Conservation (phyloP, 805 yeast genomes). For the Candida awuae region DNA sequence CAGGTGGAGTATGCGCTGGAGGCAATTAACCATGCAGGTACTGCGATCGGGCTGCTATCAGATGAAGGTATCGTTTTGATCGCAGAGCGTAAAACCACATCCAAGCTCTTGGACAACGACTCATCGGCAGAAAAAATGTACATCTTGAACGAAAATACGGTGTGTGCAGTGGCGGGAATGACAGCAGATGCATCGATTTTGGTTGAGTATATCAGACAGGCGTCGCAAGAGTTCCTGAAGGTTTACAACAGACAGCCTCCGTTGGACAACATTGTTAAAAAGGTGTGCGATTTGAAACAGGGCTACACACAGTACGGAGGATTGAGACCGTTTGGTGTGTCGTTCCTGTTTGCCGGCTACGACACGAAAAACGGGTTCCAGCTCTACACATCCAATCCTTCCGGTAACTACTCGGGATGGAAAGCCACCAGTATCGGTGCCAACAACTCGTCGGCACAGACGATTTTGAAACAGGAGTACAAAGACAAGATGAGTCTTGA, state of each 20-base stretch:
- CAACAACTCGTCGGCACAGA: constrained; percentile 92
- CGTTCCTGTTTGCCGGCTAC: constrained; percentile 91
- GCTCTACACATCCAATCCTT: constrained; percentile 89
- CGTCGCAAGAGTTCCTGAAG: constrained; percentile 78
- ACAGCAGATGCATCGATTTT: constrained; percentile 93
- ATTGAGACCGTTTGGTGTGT: constrained; percentile 95
- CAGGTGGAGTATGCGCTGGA: constrained; percentile 93
- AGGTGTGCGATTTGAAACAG: constrained; percentile 88
- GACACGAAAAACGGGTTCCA: constrained; percentile 89
- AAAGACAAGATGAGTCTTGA: constrained; percentile 67
- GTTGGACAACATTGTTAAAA: constrained; percentile 81
- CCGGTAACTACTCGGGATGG: constrained; percentile 98
- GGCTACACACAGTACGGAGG: constrained; percentile 99
- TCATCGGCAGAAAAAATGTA: constrained; percentile 90
- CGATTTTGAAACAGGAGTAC: constrained; percentile 89
- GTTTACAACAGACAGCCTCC: constrained; percentile 90
- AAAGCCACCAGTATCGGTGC: constrained; percentile 97
- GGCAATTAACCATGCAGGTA: constrained; percentile 77
- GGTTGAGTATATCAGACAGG: constrained; percentile 75
- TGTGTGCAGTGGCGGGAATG: constrained; percentile 97
- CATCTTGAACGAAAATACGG: constrained; percentile 55
- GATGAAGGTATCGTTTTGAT: constrained; percentile 88
- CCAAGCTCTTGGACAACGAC: constrained; percentile 88
- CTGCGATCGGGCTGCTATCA: constrained; percentile 71
- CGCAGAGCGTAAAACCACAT: constrained; percentile 92